Base-by-base conservation (phyloP, 345 rosid species). In the Sapria himalayana region DNA sequence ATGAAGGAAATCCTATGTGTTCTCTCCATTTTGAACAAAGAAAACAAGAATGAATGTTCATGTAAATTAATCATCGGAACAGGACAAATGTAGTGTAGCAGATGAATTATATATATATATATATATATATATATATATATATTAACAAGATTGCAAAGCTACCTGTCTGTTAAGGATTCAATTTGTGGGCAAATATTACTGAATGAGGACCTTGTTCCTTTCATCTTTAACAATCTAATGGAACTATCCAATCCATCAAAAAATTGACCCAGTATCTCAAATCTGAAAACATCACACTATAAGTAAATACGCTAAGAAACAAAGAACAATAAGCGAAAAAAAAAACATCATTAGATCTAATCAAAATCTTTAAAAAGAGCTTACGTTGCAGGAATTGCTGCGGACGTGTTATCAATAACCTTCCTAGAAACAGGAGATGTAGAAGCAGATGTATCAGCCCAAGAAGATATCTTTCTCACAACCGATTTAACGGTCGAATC, bases 151-250 rank as follows among this genome's bases (percentile, higher is more conserved):
- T n/a, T 13, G 9, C 9, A 29, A 15, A 33, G 19, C 20, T 56
- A 89, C 95, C 93, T 70, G 41, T 73, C 80, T 0, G 93, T 77
- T 38, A 84, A 51, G 48, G 62, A 61, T 60, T 80, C 74, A 15
- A 84, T 62, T 54, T 63, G 63, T 3, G 60, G 60, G 24, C 62
- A 50, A 35, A 91, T 61, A 7, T 69, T 80, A 19, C 56, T 43
- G 52, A 84, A 73, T 1, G 62, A 71, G 3, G 76, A 38, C 62
- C 32, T 62, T 0, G 84, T 64, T 4, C 85, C 67, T 57, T 72
- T 70, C 63, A 78, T 25, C 31, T 48, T 62, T 48, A 59, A 51
- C 37, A 84, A 43, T 24, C 66, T 29, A 10, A 77, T 64, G 19
- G 81, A 56, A 37, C 71, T 69, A 32, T 76, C 82, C 56, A 86